Conservation (phyloP, 305 asterid genomes). For the Fraxinus xanthoxyloides region DNA sequence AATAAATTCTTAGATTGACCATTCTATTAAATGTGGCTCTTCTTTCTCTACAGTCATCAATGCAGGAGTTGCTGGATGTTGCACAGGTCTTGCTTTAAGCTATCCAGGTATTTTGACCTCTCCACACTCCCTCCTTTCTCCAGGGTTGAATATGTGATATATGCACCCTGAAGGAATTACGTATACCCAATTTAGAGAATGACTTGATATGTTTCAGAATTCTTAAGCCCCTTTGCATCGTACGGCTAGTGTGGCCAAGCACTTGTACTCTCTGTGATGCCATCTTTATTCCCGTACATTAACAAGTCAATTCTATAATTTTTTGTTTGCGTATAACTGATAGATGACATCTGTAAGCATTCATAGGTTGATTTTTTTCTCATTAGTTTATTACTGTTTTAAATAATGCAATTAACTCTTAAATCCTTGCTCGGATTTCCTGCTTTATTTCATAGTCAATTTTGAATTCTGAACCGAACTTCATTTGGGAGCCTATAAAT, state of each 20-base stretch:
- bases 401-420: neutral
- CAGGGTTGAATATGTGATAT: neutral
- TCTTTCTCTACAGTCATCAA: constrained; percentile 55
- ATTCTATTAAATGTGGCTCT: constrained; percentile 4
- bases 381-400: neutral
- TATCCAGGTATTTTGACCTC: constrained; percentile 57
- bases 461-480: neutral
- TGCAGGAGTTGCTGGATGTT: constrained; percentile 95
- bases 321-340: neutral
- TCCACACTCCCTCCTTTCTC: neutral
- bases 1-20: neutral
- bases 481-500: neutral
- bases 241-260: neutral
- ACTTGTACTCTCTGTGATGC: neutral
- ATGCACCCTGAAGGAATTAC: neutral
- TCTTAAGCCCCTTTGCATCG: neutral
- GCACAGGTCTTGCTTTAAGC: constrained; percentile 94
- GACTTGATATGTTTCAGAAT: neutral
- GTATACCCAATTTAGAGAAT: neutral
- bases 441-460: neutral
- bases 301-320: neutral
- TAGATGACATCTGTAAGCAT: neutral
- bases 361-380: neutral
- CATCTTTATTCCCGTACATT: neutral
- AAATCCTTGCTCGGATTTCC: neutral